These are phyloP conservation scores for Blastobotrys peoriensis DNA, from an alignment of 805 yeast species.

Conservation along the genomic window DNA sequence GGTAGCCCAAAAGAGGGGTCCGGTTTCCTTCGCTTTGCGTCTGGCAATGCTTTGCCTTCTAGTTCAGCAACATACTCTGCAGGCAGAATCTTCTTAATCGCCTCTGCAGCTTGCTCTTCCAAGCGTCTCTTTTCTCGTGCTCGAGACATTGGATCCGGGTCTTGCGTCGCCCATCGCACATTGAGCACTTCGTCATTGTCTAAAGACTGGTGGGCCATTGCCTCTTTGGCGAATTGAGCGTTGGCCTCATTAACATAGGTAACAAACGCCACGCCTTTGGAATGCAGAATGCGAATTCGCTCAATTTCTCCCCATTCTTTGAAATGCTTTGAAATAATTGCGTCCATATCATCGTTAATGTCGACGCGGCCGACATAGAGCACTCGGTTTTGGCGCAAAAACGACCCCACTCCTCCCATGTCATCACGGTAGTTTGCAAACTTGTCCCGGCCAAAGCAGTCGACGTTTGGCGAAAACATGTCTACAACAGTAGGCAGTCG, in stretches of 20 bases:
- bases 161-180: constrained; percentile 86
- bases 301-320: constrained; percentile 72
- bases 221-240: constrained; percentile 95
- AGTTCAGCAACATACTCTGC: constrained; percentile 35
- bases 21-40: constrained; percentile 12
- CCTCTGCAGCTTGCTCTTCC: constrained; percentile 48
- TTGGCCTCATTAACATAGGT: constrained; percentile 59
- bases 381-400: constrained; percentile 62
- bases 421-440: constrained; percentile 79
- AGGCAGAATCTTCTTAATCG: constrained; percentile 39
- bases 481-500: constrained; percentile 64
- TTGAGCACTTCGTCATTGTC: constrained; percentile 59
- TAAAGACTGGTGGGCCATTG: constrained; percentile 79
- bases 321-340: constrained; percentile 45
- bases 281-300: constrained; percentile 52
- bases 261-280: constrained; percentile 71
- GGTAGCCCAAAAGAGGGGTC: constrained; percentile 18
- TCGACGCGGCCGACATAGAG: constrained; percentile 63
- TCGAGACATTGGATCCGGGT: constrained; percentile 68
- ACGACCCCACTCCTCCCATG: constrained; percentile 90
- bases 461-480: constrained; percentile 54
- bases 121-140: constrained; percentile 41
- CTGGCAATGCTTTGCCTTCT: constrained; percentile 24
- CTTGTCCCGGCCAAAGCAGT: constrained; percentile 91
- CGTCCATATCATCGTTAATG: constrained; percentile 39